Evolutionary conservation across 2,329 filamentous ascomycete genomes (phyloP).

Genomic region (Thelonectria rubi): DNA sequence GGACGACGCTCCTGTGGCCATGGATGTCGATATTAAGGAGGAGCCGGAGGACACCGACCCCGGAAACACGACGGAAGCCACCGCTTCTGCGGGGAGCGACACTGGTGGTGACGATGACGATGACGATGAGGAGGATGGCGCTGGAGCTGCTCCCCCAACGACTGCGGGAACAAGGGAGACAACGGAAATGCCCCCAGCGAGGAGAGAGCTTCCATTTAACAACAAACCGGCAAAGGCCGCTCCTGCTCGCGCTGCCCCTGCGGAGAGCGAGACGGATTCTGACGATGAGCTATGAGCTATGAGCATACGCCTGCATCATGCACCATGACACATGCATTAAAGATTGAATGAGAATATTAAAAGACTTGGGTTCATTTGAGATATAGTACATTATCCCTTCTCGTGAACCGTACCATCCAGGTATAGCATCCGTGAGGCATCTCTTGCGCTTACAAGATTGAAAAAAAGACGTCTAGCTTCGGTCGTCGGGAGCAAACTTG

Average conservation of each 20-base stretch:
- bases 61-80: conserved; percentile 53
- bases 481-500: conserved; percentile 62
- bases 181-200: conserved; percentile 47
- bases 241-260: conserved; percentile 34
- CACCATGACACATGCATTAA: conserved; percentile 6
- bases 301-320: conserved; percentile 30
- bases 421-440: background rate
- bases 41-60: conserved; percentile 53
- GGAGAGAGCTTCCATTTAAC: conserved; percentile 56
- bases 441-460: background rate
- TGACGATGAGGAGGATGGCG: conserved; percentile 40
- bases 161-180: conserved; percentile 15
- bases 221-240: conserved; percentile 45
- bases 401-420: background rate
- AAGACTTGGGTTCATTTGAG: background rate
- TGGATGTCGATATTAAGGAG: conserved; percentile 58
- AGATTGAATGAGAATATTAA: background rate
- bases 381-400: conserved; percentile 1
- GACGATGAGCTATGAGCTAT: conserved; percentile 61
- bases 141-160: conserved; percentile 15
- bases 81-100: conserved; percentile 55
- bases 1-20: conserved; percentile 53
- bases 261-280: conserved; percentile 61
- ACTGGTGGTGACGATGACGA: conserved; percentile 51
- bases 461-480: conserved; percentile 37